Conservation (phyloP, 2,329 filamentous ascomycete genomes). For the Cryphonectria carpinicola region DNA sequence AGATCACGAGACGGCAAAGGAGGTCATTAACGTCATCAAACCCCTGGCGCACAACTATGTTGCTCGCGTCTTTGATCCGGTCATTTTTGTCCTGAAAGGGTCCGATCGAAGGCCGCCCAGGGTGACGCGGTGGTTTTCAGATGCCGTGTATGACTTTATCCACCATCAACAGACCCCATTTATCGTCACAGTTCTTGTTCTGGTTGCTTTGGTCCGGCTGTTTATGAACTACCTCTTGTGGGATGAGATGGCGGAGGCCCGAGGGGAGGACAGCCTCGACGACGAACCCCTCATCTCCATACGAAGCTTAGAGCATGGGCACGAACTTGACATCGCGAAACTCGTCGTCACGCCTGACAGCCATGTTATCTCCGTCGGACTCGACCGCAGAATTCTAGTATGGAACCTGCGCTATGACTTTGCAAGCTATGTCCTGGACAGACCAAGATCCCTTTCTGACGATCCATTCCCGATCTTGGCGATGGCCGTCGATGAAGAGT, state of each 20-base stretch:
- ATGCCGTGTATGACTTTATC: slow-evolving; percentile 70
- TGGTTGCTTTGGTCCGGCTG: slow-evolving; percentile 67
- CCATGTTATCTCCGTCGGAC: slow-evolving; percentile 68
- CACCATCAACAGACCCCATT: slow-evolving; percentile 63
- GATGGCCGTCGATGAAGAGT: slow-evolving; percentile 66
- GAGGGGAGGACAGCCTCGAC: slow-evolving; percentile 50
- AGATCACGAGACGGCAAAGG: slow-evolving; percentile 76
- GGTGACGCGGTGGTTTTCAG: slow-evolving; percentile 53
- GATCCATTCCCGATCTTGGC: slow-evolving; percentile 64
- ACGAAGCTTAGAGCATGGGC: slow-evolving; percentile 63
- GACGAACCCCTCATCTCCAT: slow-evolving; percentile 60
- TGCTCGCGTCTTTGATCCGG: slow-evolving; percentile 73
- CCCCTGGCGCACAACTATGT: slow-evolving; percentile 72
- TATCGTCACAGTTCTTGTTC: slow-evolving; percentile 63
- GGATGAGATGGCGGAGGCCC: slow-evolving; percentile 58
- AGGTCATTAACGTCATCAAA: slow-evolving; percentile 77
- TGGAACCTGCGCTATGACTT: slow-evolving; percentile 62
- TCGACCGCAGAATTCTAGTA: slow-evolving; percentile 70
- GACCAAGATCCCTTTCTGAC: slow-evolving; percentile 40
- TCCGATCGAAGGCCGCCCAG: slow-evolving; percentile 66
- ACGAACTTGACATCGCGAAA: slow-evolving; percentile 70
- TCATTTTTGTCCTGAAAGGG: slow-evolving; percentile 72
- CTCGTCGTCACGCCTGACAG: slow-evolving; percentile 66
- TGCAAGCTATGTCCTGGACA: slow-evolving; percentile 47
- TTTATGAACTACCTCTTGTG: slow-evolving; percentile 76